Evolutionary conservation across 2,329 filamentous ascomycete genomes (phyloP), one percentile per base, ranked within the genome.

Genomic region (Grosmannia penicillata): DNA sequence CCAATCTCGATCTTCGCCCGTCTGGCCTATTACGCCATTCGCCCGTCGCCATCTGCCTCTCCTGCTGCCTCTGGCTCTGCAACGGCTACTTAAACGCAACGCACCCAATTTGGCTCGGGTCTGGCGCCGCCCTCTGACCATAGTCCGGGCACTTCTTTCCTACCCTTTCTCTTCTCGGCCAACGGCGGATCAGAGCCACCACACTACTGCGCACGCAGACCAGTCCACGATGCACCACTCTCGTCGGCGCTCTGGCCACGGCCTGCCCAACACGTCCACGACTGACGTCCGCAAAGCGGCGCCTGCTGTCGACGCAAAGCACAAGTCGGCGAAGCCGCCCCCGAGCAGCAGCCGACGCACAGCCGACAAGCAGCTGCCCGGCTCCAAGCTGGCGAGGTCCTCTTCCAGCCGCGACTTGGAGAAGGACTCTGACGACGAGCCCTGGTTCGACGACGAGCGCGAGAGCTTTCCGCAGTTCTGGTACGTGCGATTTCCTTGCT

Each of bases 391-490:
- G 42, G 63, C 66, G 38, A 69, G 66, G 48, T 65, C 59, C 43
- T 60, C 65, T 10, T 21, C 32, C 8, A 39, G 37, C 11, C 63
- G 63, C 39, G 66, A 72, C 34, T 59, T 65, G 21, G 68, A 72
- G 47, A 60, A 60, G 43, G 63, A 71, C 44, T 58, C 60, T 51
- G 61, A 66, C 41, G 61, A 66, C 41, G 65, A 69, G 26, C 59
- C 55, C 35, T 62, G 61, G 52, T 70, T 61, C 53, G 66, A 71
- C 38, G 66, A 75, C 39, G 72, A 75, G 49, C 61, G 70, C n/a
- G 73, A 78, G 50, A 74, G 68, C 54, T 78, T 78, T 45, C 73
- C 73, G 18, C 72, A 77, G 52, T 78, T 65, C 51, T 78, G 74
- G 74, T 78, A 65, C 41, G 71, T 67, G n/a, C 14, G 4, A 37